Base-by-base conservation (phyloP, 116 monocot genomes). In the Iris pallida region DNA sequence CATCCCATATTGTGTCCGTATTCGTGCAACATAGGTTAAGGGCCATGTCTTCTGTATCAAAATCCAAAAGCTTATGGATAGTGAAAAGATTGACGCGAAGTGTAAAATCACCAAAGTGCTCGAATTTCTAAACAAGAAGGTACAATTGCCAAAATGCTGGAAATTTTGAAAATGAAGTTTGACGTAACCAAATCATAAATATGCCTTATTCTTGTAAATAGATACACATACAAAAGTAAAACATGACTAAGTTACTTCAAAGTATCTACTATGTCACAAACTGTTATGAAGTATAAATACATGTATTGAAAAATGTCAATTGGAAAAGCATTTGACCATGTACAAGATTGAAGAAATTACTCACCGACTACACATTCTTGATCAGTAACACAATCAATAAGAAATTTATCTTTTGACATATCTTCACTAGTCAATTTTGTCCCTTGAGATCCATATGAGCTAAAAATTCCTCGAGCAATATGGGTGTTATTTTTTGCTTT, bases 291-390 rank as follows among this genome's bases (percentile, higher is more conserved):
- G 5, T 52, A 52, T 10, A 14, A 52, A 14, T 3, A 52, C 51
- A 52, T 10, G 14, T 11, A 49, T 7, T 7, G 48, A 49, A 10
- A 52, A 52, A 14, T 10, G 51, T 3, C 30, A 30, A 30, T 30
- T 30, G 30, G 30, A 30, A 30, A 30, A 30, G 30, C 30, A 30
- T 30, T 30, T 30, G 14, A 52, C 14, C 59, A 59, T 11, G 48
- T 16, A n/a, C 7, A 60, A 66, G 14, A 51, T 17, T 18, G 48
- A 52, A 41, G 42, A 59, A 6, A 7, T 8, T 63, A 78, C 71
- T 10, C 85, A 91, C 91, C 91, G 55, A 78, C 10, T 55, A 91
- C 91, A 82, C 87, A 91, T 78, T 91, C 87, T 71, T 87, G 84
- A 65, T 90, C 87, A 42, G 79, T 47, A 55, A 75, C 85, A 73